Base-by-base conservation (phyloP, 768 basidiomycete genomes). In the Nevesoporus exiguus region DNA sequence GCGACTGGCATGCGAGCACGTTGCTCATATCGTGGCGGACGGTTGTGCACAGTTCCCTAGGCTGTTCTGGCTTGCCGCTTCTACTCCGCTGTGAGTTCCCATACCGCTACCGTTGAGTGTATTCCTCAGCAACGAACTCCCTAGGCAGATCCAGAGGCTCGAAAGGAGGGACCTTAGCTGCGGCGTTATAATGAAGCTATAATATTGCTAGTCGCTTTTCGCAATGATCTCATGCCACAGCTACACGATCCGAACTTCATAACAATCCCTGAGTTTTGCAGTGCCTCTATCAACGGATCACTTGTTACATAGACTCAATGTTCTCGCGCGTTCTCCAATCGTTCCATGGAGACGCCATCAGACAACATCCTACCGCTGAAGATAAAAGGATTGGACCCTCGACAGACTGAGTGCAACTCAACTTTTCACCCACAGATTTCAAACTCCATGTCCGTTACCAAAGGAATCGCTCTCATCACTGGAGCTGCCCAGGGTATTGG, bases 401-500 rank as follows among this genome's bases (percentile, higher is more conserved):
- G 33, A 33, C 14, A 3, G 34, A 36, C 34, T 36, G 34, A 15
- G 13, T 15, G 34, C 34, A 36, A 15, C 14, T 36, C 34, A 11
- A 36, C 14, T 17, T 36, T 14, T 36, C 34, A 15, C 14, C 14
- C 34, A 15, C 34, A 17, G 14, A 36, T 36, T 36, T 17, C 14
- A 36, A 36, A 15, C 14, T 14, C 7, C 34, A 36, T 36, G 34
- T 36, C 34, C 7, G 14, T 15, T 15, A 2, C 29, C 34, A 66
- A 65, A 58, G 64, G 70, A 17, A 44, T 71, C 25, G 74, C 69
- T 1, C 63, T 74, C 17, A 43, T 74, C 37, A 74, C 74, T 2
- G 73, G 71, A 19, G 67, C 69, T 5, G 34, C 64, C 10, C 68
- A 61, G 21, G 65, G 61, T 17, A 51, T 63, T n/a, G 67, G 66